These are phyloP conservation scores for Aspergillus pseudotamarii DNA, from an alignment of 2,329 filamentous ascomycete genomes.

Conservation along the genomic window DNA sequence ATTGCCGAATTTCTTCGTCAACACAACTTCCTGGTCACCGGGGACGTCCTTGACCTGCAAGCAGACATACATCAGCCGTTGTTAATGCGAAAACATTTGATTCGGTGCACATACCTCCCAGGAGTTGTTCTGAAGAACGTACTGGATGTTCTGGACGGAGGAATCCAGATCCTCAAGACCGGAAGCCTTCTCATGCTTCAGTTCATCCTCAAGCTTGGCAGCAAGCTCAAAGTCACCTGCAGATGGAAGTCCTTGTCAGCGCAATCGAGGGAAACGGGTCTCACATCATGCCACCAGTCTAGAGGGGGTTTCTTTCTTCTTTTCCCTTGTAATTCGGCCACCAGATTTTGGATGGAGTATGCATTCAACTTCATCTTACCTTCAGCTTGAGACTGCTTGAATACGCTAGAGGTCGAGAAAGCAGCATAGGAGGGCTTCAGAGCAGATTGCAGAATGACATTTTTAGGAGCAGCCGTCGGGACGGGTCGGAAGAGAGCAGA, in stretches of 20 bases:
- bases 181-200: slow-evolving; percentile 81
- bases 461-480: slow-evolving; percentile 51
- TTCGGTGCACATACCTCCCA: slow-evolving; percentile 65
- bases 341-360: neutral
- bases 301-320: neutral
- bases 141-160: slow-evolving; percentile 85
- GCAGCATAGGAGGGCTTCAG: slow-evolving; percentile 50
- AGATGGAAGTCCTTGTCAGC: slow-evolving; percentile 9
- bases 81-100: neutral
- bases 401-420: slow-evolving; percentile 49
- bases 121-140: slow-evolving; percentile 82
- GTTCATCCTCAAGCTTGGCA: slow-evolving; percentile 82
- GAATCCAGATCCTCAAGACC: slow-evolving; percentile 72
- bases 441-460: slow-evolving; percentile 53
- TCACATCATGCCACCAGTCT: neutral
- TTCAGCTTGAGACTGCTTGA: slow-evolving; percentile 50
- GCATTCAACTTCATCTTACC: slow-evolving; percentile 35
- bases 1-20: slow-evolving; percentile 80
- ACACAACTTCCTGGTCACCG: slow-evolving; percentile 83
- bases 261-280: neutral
- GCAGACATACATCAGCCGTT: neutral
- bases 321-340: neutral
- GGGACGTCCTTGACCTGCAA: slow-evolving; percentile 68
- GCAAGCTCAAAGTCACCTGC: slow-evolving; percentile 76
- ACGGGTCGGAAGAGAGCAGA: slow-evolving; percentile 52